Evolutionary conservation across 805 yeast genomes (phyloP).

Genomic region (Candida khao-thaluensis): DNA sequence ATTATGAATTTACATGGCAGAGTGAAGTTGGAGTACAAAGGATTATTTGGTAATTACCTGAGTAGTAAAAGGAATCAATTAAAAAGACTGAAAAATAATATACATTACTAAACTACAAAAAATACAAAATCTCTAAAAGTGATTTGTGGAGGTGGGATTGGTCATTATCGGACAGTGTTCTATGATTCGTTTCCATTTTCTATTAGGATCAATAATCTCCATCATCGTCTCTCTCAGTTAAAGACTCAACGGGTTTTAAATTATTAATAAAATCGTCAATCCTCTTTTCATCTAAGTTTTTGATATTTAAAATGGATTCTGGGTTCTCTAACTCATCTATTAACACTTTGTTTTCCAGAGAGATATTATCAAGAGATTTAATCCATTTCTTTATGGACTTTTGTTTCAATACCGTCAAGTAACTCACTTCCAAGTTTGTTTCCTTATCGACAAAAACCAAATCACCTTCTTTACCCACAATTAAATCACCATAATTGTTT

Average conservation of each 20-base stretch:
- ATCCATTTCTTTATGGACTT: conserved; percentile 37
- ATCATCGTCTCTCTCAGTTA: conserved; percentile 1
- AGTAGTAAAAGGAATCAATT: no score
- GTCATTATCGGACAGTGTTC: no score
- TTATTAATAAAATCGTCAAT: conserved; percentile 34
- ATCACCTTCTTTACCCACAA: conserved; percentile 70
- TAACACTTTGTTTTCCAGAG: conserved; percentile 14
- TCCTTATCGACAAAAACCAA: conserved; percentile 65
- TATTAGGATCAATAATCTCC: neutral
- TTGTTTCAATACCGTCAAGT: conserved; percentile 40
- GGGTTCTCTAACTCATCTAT: conserved; percentile 23
- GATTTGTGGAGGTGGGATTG: neutral
- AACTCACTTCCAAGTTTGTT: conserved; percentile 42
- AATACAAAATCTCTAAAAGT: no score
- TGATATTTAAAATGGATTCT: conserved; percentile 20
- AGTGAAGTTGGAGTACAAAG: conserved; percentile 62
- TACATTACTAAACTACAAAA: neutral
- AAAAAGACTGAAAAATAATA: neutral
- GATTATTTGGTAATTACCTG: conserved; percentile 81
- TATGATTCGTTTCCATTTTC: neutral
- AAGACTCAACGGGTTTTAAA: conserved; percentile 16
- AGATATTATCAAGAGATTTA: conserved; percentile 19
- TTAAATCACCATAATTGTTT: conserved; percentile 49
- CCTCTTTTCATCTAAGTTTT: conserved; percentile 18
- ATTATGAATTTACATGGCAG: conserved; percentile 66